Percentiles rank a stretch among this genome's conserved stretches.
Conservation (phyloP, 768 basidiomycete genomes). For the Trametopsis cervina region DNA sequence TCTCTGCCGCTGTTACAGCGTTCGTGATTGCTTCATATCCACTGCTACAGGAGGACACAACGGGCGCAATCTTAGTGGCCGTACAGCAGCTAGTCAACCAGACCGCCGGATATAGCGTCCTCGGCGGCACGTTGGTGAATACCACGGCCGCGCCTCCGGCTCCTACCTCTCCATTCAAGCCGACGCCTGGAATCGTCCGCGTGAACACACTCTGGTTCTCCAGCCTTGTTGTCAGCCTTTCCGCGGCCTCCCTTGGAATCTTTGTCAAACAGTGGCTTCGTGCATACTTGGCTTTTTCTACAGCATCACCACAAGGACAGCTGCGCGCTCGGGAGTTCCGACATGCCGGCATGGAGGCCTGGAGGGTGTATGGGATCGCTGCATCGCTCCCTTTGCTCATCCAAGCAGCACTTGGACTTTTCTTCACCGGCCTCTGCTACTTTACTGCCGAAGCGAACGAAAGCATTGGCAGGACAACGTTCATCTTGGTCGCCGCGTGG, state of each 20-base stretch:
- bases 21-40: conserved; percentile 11
- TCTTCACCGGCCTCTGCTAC: conserved; percentile 7
- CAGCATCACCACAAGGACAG: not conserved
- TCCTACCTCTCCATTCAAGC: not conserved
- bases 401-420: conserved; percentile 9
- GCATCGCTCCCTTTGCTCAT: conserved; percentile 8
- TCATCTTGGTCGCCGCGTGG: not conserved
- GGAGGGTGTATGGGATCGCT: conserved; percentile 8
- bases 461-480: not conserved
- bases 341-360: conserved; percentile 2
- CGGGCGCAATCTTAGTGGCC: not conserved
- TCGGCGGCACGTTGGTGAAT: not conserved
- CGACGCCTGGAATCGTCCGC: not conserved
- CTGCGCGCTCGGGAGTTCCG: conserved; percentile 4
- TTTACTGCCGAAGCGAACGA: not conserved
- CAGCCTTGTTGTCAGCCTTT: conserved; percentile 7
- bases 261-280: too few relatives aligned
- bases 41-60: conserved; percentile 4
- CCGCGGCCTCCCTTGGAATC: conserved; percentile 9
- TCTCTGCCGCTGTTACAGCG: conserved; percentile 12
- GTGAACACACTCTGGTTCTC: too few relatives aligned
- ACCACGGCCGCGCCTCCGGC: not conserved
- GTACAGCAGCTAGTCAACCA: conserved; percentile 7
- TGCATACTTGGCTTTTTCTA: not conserved
- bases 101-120: conserved; percentile 1